Conservation (phyloP, 2,329 filamentous ascomycete genomes). For the Ophiocordyceps camponoti-saundersi region DNA sequence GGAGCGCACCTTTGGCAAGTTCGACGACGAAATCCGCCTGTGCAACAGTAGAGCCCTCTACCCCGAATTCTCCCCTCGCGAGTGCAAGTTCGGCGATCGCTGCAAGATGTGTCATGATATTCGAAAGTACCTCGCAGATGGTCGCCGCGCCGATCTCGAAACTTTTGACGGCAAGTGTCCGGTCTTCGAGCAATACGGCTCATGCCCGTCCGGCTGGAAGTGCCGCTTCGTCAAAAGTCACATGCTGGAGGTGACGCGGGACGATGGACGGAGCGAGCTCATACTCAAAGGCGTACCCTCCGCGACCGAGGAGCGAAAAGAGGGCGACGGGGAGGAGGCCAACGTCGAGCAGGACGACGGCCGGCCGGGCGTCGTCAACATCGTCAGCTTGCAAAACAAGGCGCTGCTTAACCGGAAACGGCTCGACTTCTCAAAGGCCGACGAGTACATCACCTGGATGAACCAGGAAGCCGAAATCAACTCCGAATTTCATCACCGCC, state of each 20-base stretch:
- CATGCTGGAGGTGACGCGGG: constrained; percentile 59
- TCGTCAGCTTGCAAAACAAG: constrained; percentile 53
- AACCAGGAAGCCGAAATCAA: constrained; percentile 38
- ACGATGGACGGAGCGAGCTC: constrained; percentile 71
- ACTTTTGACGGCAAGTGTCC: constrained; percentile 69
- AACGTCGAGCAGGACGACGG: constrained; percentile 19
- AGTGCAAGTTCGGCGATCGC: constrained; percentile 62
- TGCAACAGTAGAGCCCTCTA: constrained; percentile 57
- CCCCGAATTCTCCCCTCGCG: constrained; percentile 65
- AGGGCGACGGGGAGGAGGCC: constrained; percentile 10
- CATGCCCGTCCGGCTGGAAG: constrained; percentile 78
- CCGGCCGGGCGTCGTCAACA: constrained; percentile 56
- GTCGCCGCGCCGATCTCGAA: constrained; percentile 63
- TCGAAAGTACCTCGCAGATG: constrained; percentile 66
- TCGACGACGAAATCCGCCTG: constrained; percentile 58
- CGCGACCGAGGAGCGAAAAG: constrained; percentile 14
- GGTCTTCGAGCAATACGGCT: constrained; percentile 58
- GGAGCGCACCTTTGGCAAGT: constrained; percentile 63
- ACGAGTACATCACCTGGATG: constrained; percentile 63
- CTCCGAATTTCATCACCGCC: constrained; percentile 21
- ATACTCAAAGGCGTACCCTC: constrained; percentile 37
- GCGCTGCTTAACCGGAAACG: constrained; percentile 59
- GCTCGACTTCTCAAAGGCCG: constrained; percentile 52
- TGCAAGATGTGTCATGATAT: constrained; percentile 77
- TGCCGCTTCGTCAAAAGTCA: constrained; percentile 84